Evolutionary conservation across 169 alveolate genomes (phyloP).

Genomic region (Plasmodium chabaudi): DNA sequence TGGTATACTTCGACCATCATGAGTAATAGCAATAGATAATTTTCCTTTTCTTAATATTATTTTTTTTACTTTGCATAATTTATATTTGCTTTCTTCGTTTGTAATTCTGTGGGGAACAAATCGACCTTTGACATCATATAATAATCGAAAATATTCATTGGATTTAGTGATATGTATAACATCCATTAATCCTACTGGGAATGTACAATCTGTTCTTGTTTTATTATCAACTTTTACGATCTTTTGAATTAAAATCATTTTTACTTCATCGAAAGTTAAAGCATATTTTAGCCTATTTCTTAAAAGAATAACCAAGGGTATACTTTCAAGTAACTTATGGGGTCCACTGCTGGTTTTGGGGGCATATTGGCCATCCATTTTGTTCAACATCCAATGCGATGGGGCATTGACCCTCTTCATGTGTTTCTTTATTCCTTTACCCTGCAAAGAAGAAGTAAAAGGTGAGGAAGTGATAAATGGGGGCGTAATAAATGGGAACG

Average conservation of each 20-base stretch:
- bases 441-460: constrained; percentile 81
- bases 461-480: not conserved
- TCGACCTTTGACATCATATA: constrained; percentile 98
- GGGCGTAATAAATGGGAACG: not conserved
- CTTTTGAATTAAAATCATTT: constrained; percentile 96
- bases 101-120: constrained; percentile 95
- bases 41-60: constrained; percentile 96
- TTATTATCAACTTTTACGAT: constrained; percentile 96
- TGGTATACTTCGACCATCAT: constrained; percentile 99
- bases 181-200: constrained; percentile 99
- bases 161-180: constrained; percentile 95
- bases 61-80: constrained; percentile 96
- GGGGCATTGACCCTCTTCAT: constrained; percentile 99
- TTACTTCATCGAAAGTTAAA: constrained; percentile 95
- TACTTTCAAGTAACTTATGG: constrained; percentile 97
- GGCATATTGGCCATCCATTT: constrained; percentile 96
- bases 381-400: constrained; percentile 98
- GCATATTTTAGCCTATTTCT: constrained; percentile 96
- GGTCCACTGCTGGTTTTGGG: constrained; percentile 96
- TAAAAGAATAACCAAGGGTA: constrained; percentile 95
- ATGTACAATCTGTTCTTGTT: constrained; percentile 96
- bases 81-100: constrained; percentile 96
- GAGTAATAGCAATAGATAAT: constrained; percentile 96
- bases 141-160: constrained; percentile 95
- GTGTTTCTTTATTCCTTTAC: constrained; percentile 99